Evolutionary conservation across 2,329 filamentous ascomycete species (phyloP), one percentile per base, ranked within the genome.

Genomic region (Curvularia lunata): DNA sequence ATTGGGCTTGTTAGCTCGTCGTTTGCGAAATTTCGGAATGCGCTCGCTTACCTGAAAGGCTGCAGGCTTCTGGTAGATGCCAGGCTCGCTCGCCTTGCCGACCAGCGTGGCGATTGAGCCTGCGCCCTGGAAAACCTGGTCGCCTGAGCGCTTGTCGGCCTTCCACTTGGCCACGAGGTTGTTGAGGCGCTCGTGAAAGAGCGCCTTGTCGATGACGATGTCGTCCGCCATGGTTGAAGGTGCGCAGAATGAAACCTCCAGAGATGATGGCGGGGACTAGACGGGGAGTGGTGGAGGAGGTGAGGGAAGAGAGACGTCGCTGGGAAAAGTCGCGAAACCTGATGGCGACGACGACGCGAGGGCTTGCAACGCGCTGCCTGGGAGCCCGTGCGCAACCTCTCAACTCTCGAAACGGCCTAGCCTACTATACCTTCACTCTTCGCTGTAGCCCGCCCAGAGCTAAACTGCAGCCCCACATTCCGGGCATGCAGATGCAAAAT

Each of bases 141-240:
- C 91, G 76, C 90, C 91, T 62, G 89, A 86, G 74, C 93, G 90
- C 83, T 96, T 94, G 84, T 98, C 94, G 71, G 91, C 88, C 84
- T 97, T 98, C 95, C 96, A 99, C 81, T 92, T 88, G 70, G 91
- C 88, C 76, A 93, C 86, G 72, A 99, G 90, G 75, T 90, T 89
- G 67, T 89, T 89, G 67, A 98, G 85, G 75, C 95, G 93, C 82
- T 95, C 93, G 79, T 97, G 93, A 83, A 99, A 99, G 77, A 88
- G 84, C 79, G 90, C 89, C 82, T 89, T 91, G 83, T 98, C 93
- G 83, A 99, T 97, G 81, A 91, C 91, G 81, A 99, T 96, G 80
- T 88, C 86, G 68, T 78, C 76, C 42, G 84, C 84, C 87, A 89
- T 89, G 67, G 60, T 49, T 79, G 74, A 66, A 67, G 70, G 68